A percentile compares a stretch with the other conserved stretches of the same genome.
Evolutionary conservation across 306 rosid genomes (phyloP).

Genomic region (Prunus kanzakura): DNA sequence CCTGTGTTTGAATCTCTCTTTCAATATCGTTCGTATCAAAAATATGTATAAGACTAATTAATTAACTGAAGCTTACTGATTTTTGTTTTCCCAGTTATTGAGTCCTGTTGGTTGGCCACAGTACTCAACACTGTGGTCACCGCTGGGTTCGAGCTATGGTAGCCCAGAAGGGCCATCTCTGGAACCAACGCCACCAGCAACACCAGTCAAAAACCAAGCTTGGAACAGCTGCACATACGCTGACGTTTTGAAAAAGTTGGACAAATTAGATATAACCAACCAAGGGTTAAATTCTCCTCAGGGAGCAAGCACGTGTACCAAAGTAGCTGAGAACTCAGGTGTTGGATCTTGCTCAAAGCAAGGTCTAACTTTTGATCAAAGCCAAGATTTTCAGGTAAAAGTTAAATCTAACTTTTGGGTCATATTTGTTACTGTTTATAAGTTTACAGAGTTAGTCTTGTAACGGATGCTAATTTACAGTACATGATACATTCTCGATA

Average conservation of each 20-base stretch:
- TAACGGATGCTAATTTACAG: neutral
- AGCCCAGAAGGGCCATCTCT: slow-evolving; percentile 45
- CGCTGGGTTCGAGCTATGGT: slow-evolving; percentile 42
- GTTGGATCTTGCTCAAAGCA: slow-evolving; percentile 21
- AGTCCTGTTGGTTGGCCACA: slow-evolving; percentile 40
- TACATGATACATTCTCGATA: neutral
- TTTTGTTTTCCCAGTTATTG: slow-evolving; percentile 36
- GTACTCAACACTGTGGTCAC: slow-evolving; percentile 38
- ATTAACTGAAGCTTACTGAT: neutral
- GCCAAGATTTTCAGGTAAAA: slow-evolving; percentile 49
- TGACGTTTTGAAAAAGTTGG: slow-evolving; percentile 28
- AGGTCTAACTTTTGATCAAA: slow-evolving; percentile 36
- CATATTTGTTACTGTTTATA: neutral
- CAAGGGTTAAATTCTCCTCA: slow-evolving; percentile 1
- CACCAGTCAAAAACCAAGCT: slow-evolving; percentile 1
- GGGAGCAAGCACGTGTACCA: neutral
- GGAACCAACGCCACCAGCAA: slow-evolving; percentile 49
- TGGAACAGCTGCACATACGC: slow-evolving; percentile 12
- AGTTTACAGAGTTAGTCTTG: neutral
- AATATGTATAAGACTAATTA: neutral
- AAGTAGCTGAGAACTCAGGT: slow-evolving; percentile 7
- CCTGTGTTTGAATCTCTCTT: no score
- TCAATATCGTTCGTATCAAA: no score
- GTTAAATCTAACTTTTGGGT: neutral
- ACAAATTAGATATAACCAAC: slow-evolving; percentile 35